Conservation (phyloP, 192 early-diverging fungal species). For the Umbelopsis isabellina region DNA sequence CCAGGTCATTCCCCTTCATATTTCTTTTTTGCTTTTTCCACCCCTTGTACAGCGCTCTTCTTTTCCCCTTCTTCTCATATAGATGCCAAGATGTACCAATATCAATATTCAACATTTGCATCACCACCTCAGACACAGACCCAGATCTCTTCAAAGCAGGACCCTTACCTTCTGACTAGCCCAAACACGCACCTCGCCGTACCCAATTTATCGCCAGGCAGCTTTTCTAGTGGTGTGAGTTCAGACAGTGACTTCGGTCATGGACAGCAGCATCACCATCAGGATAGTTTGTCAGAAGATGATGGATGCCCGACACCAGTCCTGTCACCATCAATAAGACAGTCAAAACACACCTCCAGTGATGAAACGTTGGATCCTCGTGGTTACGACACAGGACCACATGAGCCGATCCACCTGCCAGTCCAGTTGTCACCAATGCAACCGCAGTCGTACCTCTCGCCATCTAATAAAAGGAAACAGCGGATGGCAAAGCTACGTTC, state of each 20-base stretch:
- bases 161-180: background rate
- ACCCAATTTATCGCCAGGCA: constrained; percentile 11
- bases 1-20: background rate
- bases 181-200: background rate
- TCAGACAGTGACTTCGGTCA: background rate
- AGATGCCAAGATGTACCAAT: background rate
- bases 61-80: background rate
- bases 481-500: background rate
- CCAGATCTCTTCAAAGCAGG: background rate
- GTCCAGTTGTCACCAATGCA: background rate
- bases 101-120: background rate
- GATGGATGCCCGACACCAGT: constrained; percentile 1
- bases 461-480: background rate
- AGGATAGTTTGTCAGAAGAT: constrained; percentile 8
- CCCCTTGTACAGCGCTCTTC: background rate
- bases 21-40: background rate
- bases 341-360: background rate
- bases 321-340: background rate
- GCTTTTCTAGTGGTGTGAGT: background rate
- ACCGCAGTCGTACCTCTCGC: background rate
- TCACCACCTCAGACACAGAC: background rate
- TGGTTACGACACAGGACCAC: constrained; percentile 18
- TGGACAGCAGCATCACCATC: background rate
- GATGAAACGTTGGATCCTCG: constrained; percentile 5
- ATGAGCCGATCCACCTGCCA: constrained; percentile 19